Conservation (phyloP, 2,329 filamentous ascomycete species). For the Pochonia chlamydosporia region DNA sequence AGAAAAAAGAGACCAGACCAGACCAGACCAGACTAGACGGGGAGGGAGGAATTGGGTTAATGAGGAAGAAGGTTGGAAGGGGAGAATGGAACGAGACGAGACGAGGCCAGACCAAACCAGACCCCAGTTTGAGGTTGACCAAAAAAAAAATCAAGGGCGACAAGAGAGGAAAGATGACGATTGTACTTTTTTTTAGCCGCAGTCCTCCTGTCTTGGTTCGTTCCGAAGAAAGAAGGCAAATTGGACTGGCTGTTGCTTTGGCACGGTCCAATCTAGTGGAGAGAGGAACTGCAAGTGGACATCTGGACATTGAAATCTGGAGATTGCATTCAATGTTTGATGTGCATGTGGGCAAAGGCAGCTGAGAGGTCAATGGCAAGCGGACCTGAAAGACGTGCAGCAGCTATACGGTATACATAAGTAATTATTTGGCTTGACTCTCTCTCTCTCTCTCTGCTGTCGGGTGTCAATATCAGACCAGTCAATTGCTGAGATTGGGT, state of each 20-base stretch:
- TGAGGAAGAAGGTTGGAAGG: background rate
- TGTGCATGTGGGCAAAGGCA: background rate
- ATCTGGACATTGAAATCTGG: conserved; percentile 6
- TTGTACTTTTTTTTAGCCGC: conserved; percentile 1
- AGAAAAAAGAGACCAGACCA: too few species aligned
- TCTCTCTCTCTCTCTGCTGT: background rate
- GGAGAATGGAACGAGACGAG: background rate
- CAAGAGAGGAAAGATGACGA: background rate
- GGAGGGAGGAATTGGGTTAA: background rate
- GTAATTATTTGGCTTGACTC: too few species aligned
- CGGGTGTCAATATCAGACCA: background rate
- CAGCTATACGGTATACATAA: too few species aligned
- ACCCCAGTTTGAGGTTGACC: background rate
- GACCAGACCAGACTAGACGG: too few species aligned
- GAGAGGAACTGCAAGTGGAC: background rate
- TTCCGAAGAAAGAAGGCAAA: conserved; percentile 3
- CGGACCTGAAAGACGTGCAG: too few species aligned
- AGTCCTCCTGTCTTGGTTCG: background rate
- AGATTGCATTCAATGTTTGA: conserved; percentile 8
- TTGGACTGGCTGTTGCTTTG: conserved; percentile 4
- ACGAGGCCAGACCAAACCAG: too few species aligned
- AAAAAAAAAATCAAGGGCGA: background rate
- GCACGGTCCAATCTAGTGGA: conserved; percentile 1
- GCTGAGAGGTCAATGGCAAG: too few species aligned
- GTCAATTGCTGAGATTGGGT: conserved; percentile 11